Conservation (phyloP, 2,329 filamentous ascomycete species). For the Pseudocercospora musae region DNA sequence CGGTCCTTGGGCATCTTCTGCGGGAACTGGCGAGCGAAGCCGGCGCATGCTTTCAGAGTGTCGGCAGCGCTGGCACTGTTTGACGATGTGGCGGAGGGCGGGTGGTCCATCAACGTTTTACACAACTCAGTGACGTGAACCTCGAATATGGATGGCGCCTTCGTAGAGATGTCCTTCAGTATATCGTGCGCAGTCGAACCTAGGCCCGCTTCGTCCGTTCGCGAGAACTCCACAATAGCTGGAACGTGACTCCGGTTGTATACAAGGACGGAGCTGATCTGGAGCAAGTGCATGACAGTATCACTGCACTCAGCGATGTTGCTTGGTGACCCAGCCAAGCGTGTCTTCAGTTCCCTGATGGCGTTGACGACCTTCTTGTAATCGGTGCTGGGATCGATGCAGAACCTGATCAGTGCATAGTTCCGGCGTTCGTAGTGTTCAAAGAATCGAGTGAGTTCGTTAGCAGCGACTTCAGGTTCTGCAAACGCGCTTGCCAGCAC, state of each 20-base stretch:
- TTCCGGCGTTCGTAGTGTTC: constrained; percentile 85
- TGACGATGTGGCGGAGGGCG: constrained; percentile 63
- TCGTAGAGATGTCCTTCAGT: constrained; percentile 84
- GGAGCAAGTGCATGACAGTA: constrained; percentile 77
- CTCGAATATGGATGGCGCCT: constrained; percentile 86
- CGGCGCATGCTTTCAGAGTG: constrained; percentile 88
- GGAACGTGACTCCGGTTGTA: constrained; percentile 94
- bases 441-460: constrained; percentile 84
- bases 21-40: constrained; percentile 82
- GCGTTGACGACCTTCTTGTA: constrained; percentile 88
- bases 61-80: constrained; percentile 78
- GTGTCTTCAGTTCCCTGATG: constrained; percentile 80
- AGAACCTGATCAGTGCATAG: constrained; percentile 85
- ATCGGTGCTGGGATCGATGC: constrained; percentile 80
- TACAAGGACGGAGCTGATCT: constrained; percentile 76
- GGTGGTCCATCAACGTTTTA: constrained; percentile 76
- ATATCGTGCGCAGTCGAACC: constrained; percentile 80
- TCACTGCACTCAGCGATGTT: constrained; percentile 64
- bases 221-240: constrained; percentile 81
- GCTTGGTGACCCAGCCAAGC: constrained; percentile 58
- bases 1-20: constrained; percentile 77
- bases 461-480: constrained; percentile 66
- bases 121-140: constrained; percentile 89
- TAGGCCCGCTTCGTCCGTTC: constrained; percentile 75
- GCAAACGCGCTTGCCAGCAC: constrained; percentile 73